A percentile compares a stretch with the other conserved stretches of the same genome.
phyloP scores from a whole-genome alignment of 2,329 filamentous ascomycete genomes.

The Alternaria incomplexa region DNA sequence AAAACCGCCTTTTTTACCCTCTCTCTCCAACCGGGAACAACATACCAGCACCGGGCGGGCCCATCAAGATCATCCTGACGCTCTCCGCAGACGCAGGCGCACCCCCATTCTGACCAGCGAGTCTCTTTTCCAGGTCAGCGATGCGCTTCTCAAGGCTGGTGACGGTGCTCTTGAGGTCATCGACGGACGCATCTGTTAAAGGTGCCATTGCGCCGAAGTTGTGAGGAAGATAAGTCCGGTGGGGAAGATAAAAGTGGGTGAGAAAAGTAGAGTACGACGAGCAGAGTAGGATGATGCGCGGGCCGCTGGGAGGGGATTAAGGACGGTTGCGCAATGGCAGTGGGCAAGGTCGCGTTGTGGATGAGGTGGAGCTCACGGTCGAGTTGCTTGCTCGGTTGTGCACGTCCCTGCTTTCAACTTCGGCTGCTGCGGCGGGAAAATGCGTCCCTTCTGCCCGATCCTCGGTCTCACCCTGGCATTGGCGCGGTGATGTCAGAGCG shows the following conservation, averaged over 20 bases:
- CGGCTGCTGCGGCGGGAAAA: constrained; percentile 14
- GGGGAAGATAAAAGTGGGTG: background rate
- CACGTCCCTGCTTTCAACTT: constrained; percentile 6
- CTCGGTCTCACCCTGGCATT: constrained; percentile 10
- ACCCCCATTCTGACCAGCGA: constrained; percentile 53
- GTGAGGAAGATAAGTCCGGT: constrained; percentile 10
- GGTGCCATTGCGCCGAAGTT: constrained; percentile 73
- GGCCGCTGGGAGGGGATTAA: constrained; percentile 17
- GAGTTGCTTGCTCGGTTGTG: constrained; percentile 14
- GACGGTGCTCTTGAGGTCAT: constrained; percentile 84
- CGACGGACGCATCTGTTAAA: constrained; percentile 79
- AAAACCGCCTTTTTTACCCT: constrained; percentile 6
- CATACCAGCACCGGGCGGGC: constrained; percentile 94
- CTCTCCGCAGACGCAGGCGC: constrained; percentile 59
- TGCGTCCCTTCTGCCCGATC: constrained; percentile 16
- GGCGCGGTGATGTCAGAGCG: constrained; percentile 10
- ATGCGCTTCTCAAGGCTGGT: constrained; percentile 84
- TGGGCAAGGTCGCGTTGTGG: constrained; percentile 10
- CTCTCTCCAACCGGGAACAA: constrained; percentile 22
- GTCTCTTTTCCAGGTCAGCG: constrained; percentile 78
- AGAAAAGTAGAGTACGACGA: constrained; percentile 10
- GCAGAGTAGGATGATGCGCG: constrained; percentile 20
- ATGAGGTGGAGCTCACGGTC: constrained; percentile 14
- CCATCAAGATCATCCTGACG: constrained; percentile 97
- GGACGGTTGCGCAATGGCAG: constrained; percentile 31